Conservation (phyloP, 345 rosid genomes). For the Camelina neglecta region DNA sequence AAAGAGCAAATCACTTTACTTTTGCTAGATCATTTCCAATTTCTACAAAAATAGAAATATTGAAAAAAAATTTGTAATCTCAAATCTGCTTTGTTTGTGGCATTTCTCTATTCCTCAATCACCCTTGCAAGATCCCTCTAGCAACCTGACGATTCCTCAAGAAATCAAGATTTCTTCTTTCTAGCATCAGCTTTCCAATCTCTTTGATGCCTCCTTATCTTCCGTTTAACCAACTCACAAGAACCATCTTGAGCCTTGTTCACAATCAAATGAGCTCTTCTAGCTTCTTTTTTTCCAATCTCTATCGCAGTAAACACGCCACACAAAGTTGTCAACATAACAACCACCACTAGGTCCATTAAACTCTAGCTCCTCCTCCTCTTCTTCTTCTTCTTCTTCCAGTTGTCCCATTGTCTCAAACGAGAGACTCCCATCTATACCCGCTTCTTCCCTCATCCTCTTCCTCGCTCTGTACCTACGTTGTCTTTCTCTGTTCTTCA, state of each 20-base stretch:
- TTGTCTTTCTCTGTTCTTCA: slow-evolving; percentile 82
- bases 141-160: slow-evolving; percentile 13
- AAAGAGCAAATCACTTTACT: background rate
- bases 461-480: slow-evolving; percentile 79
- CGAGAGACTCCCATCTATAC: slow-evolving; percentile 32
- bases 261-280: slow-evolving; percentile 51
- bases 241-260: slow-evolving; percentile 41
- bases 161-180: slow-evolving; percentile 47
- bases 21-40: background rate
- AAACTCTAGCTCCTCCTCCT: slow-evolving; percentile 34
- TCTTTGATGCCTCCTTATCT: slow-evolving; percentile 48
- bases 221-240: slow-evolving; percentile 26
- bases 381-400: slow-evolving; percentile 19
- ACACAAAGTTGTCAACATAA: slow-evolving; percentile 37
- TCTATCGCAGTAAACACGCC: slow-evolving; percentile 56
- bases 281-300: slow-evolving; percentile 85
- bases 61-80: background rate
- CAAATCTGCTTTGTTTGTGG: background rate
- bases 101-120: background rate
- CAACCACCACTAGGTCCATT: slow-evolving; percentile 24
- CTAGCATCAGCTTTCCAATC: slow-evolving; percentile 87
- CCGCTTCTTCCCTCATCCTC: slow-evolving; percentile 57
- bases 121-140: slow-evolving; percentile 13
- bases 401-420: slow-evolving; percentile 8
- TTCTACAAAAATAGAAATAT: slow-evolving; percentile 3